A percentile compares a stretch with the other conserved stretches of the same genome.
These are phyloP conservation scores for Phlyctochytrium bullatum DNA, from an alignment of 192 early-diverging fungal genomes.

Conservation along the genomic window DNA sequence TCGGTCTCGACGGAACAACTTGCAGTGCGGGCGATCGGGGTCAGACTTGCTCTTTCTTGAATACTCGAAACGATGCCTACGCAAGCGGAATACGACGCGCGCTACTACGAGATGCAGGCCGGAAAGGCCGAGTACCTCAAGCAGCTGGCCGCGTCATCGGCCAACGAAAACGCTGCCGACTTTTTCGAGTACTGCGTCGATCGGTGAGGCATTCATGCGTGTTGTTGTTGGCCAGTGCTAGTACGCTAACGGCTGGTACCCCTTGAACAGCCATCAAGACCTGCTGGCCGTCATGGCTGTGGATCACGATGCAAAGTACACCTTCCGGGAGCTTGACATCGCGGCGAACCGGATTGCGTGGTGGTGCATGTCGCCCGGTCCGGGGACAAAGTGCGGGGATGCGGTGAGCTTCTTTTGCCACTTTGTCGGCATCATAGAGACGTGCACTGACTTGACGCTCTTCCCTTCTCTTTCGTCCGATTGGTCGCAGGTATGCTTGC, in stretches of 20 bases:
- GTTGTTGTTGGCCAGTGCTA: background rate
- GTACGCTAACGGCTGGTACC: too few relatives aligned
- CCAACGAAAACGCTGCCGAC: background rate
- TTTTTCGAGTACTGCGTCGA: conserved; percentile 1
- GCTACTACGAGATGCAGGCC: background rate
- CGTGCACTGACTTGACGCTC: too few relatives aligned
- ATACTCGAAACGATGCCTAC: too few relatives aligned
- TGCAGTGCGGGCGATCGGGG: too few relatives aligned
- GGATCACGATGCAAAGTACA: conserved; percentile 8
- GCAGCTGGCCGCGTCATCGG: background rate
- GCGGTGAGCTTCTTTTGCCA: background rate
- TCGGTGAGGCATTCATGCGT: background rate
- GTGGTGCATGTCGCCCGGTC: background rate
- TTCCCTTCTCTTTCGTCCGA: background rate
- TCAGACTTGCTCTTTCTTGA: too few relatives aligned
- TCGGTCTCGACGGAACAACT: too few relatives aligned
- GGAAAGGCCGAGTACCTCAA: background rate
- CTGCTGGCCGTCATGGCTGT: conserved; percentile 3
- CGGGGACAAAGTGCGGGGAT: background rate
- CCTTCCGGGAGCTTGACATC: conserved; percentile 13
- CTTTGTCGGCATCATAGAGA: too few relatives aligned
- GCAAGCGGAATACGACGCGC: background rate
- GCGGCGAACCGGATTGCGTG: conserved; percentile 16
- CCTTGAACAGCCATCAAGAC: conserved; percentile 4
- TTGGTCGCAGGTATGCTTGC: background rate